A percentile compares a stretch with the other conserved stretches of the same genome.
Conservation (phyloP, 2,329 filamentous ascomycete genomes). For the Diplocarpon rosae region DNA sequence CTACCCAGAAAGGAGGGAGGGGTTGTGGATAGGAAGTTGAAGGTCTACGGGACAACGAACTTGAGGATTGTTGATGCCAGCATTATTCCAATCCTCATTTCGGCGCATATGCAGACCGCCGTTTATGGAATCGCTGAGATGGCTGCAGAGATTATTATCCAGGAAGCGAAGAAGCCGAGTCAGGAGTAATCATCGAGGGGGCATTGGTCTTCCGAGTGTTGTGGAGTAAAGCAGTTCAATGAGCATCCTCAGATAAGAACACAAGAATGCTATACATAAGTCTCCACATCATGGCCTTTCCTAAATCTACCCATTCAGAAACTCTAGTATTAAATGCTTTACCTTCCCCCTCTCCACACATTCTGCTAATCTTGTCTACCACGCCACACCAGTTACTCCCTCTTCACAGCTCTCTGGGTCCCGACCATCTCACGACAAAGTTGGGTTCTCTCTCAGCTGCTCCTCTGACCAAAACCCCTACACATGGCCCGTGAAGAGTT, state of each 20-base stretch:
- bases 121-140: slow-evolving; percentile 20
- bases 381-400: no score
- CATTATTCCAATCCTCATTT: slow-evolving; percentile 15
- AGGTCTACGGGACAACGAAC: slow-evolving; percentile 14
- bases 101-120: slow-evolving; percentile 12
- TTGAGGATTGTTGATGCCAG: slow-evolving; percentile 20
- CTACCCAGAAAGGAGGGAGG: slow-evolving; percentile 12
- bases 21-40: slow-evolving; percentile 16
- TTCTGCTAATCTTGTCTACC: no score
- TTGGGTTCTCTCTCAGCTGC: slow-evolving; percentile 8
- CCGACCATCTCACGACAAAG: slow-evolving; percentile 1
- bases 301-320: no score
- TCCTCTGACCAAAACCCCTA: slow-evolving; percentile 2
- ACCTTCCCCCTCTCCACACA: no score
- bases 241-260: no score
- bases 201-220: background rate
- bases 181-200: background rate
- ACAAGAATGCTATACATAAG: no score
- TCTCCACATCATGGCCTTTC: no score
- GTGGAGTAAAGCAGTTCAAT: no score
- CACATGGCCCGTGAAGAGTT: slow-evolving; percentile 1
- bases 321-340: no score
- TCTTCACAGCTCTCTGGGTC: no score
- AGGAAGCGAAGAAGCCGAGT: background rate
- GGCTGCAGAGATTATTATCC: slow-evolving; percentile 15